Percentiles rank a stretch among this genome's conserved stretches.
Evolutionary conservation across 768 basidiomycete genomes (phyloP).

Genomic region (Mycena indigotica): DNA sequence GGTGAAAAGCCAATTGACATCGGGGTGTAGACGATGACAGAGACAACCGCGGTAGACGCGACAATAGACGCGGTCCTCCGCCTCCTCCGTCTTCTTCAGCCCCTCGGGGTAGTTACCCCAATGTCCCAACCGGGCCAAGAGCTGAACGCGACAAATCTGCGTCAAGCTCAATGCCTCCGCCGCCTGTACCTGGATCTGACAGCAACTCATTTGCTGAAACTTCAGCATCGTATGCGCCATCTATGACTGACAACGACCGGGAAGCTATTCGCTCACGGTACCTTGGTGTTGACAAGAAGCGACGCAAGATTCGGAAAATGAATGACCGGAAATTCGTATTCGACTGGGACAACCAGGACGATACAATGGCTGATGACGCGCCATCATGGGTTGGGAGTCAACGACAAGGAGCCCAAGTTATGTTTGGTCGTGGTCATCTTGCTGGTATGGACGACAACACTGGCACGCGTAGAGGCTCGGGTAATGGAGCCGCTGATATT

Average conservation of each 20-base stretch:
- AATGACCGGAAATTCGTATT: conserved; percentile 98
- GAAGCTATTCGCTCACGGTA: conserved; percentile 88
- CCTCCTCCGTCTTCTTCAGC: conserved; percentile 35
- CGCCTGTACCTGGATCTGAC: conserved; percentile 18
- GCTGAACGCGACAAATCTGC: conserved; percentile 61
- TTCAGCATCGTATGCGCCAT: conserved; percentile 49
- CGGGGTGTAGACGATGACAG: conserved; percentile 46
- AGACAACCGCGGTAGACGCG: conserved; percentile 39
- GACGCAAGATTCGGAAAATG: conserved; percentile 92
- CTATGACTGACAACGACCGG: conserved; percentile 81
- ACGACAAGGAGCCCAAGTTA: conserved; percentile 81
- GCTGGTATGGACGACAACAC: conserved; percentile 88
- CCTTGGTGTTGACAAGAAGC: conserved; percentile 92
- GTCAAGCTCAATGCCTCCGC: conserved; percentile 38
- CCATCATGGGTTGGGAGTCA: conserved; percentile 71
- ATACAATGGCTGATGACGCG: conserved; percentile 81
- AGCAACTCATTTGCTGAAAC: conserved; percentile 30
- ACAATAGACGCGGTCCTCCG: conserved; percentile 37
- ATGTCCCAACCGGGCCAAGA: conserved; percentile 83
- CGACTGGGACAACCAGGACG: conserved; percentile 97
- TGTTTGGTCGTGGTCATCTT: conserved; percentile 84
- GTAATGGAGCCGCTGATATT: conserved; percentile 34
- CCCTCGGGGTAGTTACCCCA: conserved; percentile 55
- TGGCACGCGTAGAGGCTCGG: conserved; percentile 39
- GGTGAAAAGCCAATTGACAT: conserved; percentile 13